Evolutionary conservation across 2,329 filamentous ascomycete genomes (phyloP), one percentile per base, ranked within the genome.

Genomic region (Fusarium vanettenii): DNA sequence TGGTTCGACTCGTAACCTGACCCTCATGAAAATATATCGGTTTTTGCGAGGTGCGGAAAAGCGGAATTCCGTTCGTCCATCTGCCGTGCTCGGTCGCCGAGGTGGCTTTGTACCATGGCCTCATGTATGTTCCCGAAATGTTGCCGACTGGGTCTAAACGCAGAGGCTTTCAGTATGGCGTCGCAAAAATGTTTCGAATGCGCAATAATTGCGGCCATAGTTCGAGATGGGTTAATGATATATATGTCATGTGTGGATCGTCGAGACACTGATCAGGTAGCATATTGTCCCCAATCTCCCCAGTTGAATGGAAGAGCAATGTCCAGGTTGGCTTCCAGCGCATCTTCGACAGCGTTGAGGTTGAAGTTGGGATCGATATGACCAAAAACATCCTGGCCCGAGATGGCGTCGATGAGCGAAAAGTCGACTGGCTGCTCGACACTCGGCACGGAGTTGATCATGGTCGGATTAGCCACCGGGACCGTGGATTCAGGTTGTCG

Each of bases 281-380:
- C 79, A 67, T 82, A 84, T 29, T 85, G 82, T 1, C 80, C 82
- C 85, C 84, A 86, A 14, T 86, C 85, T 11, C 81, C 81, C 88
- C 87, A 90, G 48, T 88, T 88, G 1, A 87, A 85, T 0, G 88
- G 88, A 14, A 87, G 80, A 0, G 86, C 86, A 60, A 90, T 87
- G 56, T 90, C 88, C 4, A 90, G 80, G 63, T 89, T 89, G 0
- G 87, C 87, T 66, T 89, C 87, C 0, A 90, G 79, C 0, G 86
- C 88, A 20, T 88, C 87, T 72, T 90, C 88, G 27, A 89, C 86
- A 0, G 88, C 88, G 27, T 84, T 85, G 1, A 90, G 74, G 60
- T 90, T 85, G 72, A 90, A 90, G 59, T 81, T 88, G 3, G 88
- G 88, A 59, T 89, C 88, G 29, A 90, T 88, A 50, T 89, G 85